Evolutionary conservation across 495 filamentous ascomycete species (phyloP).

Genomic region (Niebla homalea): DNA sequence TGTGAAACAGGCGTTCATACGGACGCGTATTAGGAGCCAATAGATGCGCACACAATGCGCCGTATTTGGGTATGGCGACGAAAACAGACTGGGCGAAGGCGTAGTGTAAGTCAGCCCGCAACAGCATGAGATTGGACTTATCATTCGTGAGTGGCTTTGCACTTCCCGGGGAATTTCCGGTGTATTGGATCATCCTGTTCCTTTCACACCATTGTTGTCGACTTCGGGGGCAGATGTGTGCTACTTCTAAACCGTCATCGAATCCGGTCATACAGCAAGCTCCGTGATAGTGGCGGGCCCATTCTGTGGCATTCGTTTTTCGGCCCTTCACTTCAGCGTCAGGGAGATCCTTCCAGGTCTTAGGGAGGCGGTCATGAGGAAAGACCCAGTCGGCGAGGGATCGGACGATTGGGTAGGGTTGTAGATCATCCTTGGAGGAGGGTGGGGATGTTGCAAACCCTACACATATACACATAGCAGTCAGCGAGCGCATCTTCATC

Average conservation of each 20-base stretch:
- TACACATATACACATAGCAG: too few species aligned
- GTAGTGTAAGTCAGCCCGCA: conserved; percentile 8
- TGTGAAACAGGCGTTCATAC: conserved; percentile 7
- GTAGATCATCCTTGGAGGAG: too few species aligned
- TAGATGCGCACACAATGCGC: conserved; percentile 6
- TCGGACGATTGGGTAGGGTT: too few species aligned
- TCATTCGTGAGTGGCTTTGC: conserved; percentile 3
- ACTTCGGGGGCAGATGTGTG: conserved; percentile 13
- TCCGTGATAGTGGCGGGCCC: not conserved
- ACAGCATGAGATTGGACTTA: conserved; percentile 2
- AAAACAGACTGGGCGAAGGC: conserved; percentile 8
- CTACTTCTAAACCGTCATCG: conserved; percentile 2
- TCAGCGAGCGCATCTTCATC: too few species aligned
- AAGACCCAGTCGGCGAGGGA: too few species aligned
- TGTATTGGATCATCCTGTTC: conserved; percentile 10
- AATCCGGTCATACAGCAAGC: not conserved
- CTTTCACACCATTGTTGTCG: too few species aligned
- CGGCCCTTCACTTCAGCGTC: too few species aligned
- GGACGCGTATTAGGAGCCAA: not conserved
- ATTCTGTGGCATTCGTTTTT: too few species aligned
- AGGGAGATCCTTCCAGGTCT: too few species aligned
- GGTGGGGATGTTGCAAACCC: too few species aligned
- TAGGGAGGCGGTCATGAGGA: too few species aligned
- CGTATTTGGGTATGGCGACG: conserved; percentile 5
- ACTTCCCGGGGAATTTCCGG: not conserved